Conservation (phyloP, 805 yeast species). For the Yamadazyma insecticola region DNA sequence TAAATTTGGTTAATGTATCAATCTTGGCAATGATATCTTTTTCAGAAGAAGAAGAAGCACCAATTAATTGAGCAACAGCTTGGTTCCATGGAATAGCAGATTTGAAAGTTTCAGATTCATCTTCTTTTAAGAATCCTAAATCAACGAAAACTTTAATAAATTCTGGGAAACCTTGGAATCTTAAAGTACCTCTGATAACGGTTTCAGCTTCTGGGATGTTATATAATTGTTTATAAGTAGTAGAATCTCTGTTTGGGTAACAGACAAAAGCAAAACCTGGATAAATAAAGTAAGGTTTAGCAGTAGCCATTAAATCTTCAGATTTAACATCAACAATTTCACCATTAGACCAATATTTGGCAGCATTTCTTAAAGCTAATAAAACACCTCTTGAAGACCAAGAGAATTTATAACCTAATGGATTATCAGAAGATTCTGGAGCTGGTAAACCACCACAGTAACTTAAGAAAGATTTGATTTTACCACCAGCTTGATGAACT, state of each 20-base stretch:
- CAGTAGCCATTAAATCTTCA: slow-evolving; percentile 91
- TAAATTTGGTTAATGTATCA: slow-evolving; percentile 73
- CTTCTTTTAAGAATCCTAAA: slow-evolving; percentile 86
- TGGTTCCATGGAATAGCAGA: slow-evolving; percentile 76
- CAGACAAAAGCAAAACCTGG: slow-evolving; percentile 94
- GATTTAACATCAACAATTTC: slow-evolving; percentile 73
- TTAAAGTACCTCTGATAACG: slow-evolving; percentile 92
- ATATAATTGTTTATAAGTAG: slow-evolving; percentile 87
- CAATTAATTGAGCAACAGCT: slow-evolving; percentile 71
- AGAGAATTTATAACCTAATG: slow-evolving; percentile 97
- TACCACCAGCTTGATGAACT: slow-evolving; percentile 87
- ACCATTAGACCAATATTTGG: slow-evolving; percentile 86
- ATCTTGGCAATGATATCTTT: slow-evolving; percentile 73
- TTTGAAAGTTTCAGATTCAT: slow-evolving; percentile 54
- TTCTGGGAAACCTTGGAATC: slow-evolving; percentile 99
- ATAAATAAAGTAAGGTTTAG: slow-evolving; percentile 91
- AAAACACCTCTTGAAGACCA: slow-evolving; percentile 99
- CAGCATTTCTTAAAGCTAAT: slow-evolving; percentile 91
- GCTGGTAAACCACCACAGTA: slow-evolving; percentile 99
- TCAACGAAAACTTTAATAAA: slow-evolving; percentile 94
- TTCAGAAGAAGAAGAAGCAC: slow-evolving; percentile 66
- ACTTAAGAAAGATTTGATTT: slow-evolving; percentile 88
- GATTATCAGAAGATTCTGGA: slow-evolving; percentile 96
- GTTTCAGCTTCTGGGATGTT: slow-evolving; percentile 96
- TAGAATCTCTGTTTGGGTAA: slow-evolving; percentile 98